Base-by-base conservation (phyloP, 2,329 filamentous ascomycete species). In the Lecanicillium sp. region DNA sequence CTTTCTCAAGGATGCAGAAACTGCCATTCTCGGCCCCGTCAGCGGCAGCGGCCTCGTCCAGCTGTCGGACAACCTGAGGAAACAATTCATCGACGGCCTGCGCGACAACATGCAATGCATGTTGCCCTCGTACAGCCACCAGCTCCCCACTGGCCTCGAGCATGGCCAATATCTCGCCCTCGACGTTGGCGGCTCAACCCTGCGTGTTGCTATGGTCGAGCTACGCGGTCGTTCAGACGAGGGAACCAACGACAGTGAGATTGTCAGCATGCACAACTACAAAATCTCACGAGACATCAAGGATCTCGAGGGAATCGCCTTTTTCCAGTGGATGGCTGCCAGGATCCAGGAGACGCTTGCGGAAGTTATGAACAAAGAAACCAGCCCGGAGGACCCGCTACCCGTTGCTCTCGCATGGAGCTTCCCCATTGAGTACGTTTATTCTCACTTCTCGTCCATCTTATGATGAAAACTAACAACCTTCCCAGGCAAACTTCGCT, bases 311-410 rank as follows among this genome's bases (percentile, higher is more conserved):
- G 79, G 79, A 13, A 68, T 70, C 48, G 64, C 58, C 1, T 82
- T 84, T 51, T 84, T 84, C 47, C 69, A 79, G 53, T 84, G 80
- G 80, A 79, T 84, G 70, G 79, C 78, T 1, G 62, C 65, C 30
- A 70, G 68, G 45, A 79, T 83, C 48, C 55, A 63, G 37, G 71
- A 80, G 35, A 77, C 76, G 2, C 59, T 83, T 10, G 57, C 62
- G 6, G 61, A 61, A 31, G 68, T 66, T 14, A 50, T 63, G 17
- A 59, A 62, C 32, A 54, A 58, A 3, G 57, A 54, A 17, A 55
- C 61, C 41, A 54, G 48, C 31, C 52, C 57, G 5, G 60, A 64
- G 17, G 56, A 62, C 3, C 66, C 71, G 19, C 59, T 83, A 37
- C 71, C 70, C 8, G 65, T 81, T 60, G 78, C 78, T 1, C 56